Percentiles rank a stretch among this genome's conserved stretches.
These are phyloP conservation scores for Perkinsus olseni DNA, from an alignment of 169 alveolate species.

Conservation along the genomic window DNA sequence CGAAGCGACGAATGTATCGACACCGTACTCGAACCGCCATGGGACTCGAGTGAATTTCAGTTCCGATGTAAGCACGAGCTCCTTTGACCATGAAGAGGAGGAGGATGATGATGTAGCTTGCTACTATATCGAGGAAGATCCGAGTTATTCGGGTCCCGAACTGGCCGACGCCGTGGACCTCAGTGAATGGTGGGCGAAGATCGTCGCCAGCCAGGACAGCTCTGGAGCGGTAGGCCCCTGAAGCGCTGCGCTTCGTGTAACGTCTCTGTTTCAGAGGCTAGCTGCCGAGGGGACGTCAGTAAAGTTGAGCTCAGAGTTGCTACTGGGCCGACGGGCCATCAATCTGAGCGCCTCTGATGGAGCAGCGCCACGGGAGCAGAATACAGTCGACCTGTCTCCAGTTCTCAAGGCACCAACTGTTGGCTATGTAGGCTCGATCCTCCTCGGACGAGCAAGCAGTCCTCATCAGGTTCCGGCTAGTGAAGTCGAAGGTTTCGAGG, in stretches of 20 bases:
- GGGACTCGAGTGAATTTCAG: not conserved
- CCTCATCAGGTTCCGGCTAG: not conserved
- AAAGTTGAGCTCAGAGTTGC: not conserved
- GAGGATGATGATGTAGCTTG: not conserved
- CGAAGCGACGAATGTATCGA: not conserved
- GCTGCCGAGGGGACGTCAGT: not conserved
- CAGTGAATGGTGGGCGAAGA: not conserved
- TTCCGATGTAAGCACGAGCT: not conserved
- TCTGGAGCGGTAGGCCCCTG: not conserved
- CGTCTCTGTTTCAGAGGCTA: not conserved
- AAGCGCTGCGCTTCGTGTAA: not conserved
- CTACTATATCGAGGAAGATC: not conserved
- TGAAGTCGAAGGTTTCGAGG: not conserved
- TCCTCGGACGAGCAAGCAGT: not conserved
- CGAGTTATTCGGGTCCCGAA: not conserved
- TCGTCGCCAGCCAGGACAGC: not conserved
- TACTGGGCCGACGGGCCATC: not conserved
- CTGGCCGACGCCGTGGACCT: not conserved
- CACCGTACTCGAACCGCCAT: not conserved
- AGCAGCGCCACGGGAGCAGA: not conserved
- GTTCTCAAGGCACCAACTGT: not conserved
- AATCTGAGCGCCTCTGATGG: conserved; percentile 2
- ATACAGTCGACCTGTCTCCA: not conserved
- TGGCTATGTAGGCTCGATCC: not conserved
- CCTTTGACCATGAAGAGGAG: not conserved